Percentiles rank a stretch among this genome's conserved stretches.
Conservation (phyloP, 768 basidiomycete genomes). For the Suillus decipiens region DNA sequence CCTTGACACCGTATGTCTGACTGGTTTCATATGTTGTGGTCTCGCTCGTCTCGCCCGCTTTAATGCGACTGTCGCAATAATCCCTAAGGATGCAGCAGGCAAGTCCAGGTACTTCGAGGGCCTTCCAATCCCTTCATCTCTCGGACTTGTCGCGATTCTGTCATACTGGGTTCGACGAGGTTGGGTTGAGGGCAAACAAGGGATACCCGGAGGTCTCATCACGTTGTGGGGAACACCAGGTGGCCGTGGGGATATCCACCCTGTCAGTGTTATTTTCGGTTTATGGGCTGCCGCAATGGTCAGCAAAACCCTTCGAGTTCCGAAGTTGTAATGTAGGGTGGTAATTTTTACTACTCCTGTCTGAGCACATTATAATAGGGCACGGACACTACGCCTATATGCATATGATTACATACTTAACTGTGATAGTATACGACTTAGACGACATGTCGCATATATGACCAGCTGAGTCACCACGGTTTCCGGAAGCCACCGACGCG, state of each 20-base stretch:
- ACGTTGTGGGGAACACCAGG: conserved; percentile 72
- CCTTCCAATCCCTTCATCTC: conserved; percentile 91
- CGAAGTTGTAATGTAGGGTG: conserved; percentile 57
- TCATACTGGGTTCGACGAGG: conserved; percentile 83
- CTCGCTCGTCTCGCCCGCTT: conserved; percentile 96
- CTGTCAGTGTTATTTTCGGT: conserved; percentile 74
- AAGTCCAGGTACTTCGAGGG: conserved; percentile 97
- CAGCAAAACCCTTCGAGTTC: conserved; percentile 91
- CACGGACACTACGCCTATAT: not conserved
- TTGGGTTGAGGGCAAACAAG: conserved; percentile 79
- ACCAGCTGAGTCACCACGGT: not conserved
- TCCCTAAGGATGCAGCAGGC: conserved; percentile 84
- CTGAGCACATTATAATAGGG: conserved; percentile 2
- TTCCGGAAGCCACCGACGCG: conserved; percentile 11
- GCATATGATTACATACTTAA: not conserved
- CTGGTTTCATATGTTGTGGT: conserved; percentile 93
- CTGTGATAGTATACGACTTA: not conserved
- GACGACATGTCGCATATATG: not conserved
- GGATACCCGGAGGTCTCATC: conserved; percentile 73
- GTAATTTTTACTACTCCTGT: conserved; percentile 4
- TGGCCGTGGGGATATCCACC: conserved; percentile 83
- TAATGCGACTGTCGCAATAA: conserved; percentile 95
- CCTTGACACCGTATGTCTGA: conserved; percentile 84
- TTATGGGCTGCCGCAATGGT: conserved; percentile 96
- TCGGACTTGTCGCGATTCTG: conserved; percentile 76